Evolutionary conservation across 192 early-diverging fungal genomes (phyloP).

Genomic region (Chytriomyces sp.): DNA sequence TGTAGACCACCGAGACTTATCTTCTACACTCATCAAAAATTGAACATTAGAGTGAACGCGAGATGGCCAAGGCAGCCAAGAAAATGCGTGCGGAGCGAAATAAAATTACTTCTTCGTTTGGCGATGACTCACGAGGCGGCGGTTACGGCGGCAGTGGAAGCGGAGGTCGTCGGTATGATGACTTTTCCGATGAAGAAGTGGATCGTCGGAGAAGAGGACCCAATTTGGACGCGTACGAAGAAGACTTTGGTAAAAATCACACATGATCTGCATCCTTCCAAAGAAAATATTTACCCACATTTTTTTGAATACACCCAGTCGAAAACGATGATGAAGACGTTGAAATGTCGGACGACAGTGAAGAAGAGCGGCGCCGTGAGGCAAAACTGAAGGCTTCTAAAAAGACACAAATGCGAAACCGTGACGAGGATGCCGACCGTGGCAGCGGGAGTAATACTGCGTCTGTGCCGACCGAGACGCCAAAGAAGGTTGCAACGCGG

Average conservation of each 20-base stretch:
- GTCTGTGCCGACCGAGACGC: neutral
- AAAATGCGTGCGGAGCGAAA: slow-evolving; percentile 27
- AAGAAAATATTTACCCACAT: neutral
- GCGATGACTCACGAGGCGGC: slow-evolving; percentile 51
- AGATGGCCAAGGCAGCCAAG: slow-evolving; percentile 55
- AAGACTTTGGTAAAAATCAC: slow-evolving; percentile 41
- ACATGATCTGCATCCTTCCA: slow-evolving; percentile 1
- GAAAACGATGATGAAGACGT: slow-evolving; percentile 39
- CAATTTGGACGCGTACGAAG: slow-evolving; percentile 44
- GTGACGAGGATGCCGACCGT: slow-evolving; percentile 10
- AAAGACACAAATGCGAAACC: neutral
- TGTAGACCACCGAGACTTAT: neutral
- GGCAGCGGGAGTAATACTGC: neutral
- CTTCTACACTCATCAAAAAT: neutral
- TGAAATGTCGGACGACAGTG: slow-evolving; percentile 36
- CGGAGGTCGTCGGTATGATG: slow-evolving; percentile 27
- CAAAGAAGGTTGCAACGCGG: slow-evolving; percentile 32
- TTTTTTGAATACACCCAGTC: neutral
- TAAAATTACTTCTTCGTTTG: slow-evolving; percentile 10
- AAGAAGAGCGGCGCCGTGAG: slow-evolving; percentile 34
- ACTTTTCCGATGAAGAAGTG: slow-evolving; percentile 45
- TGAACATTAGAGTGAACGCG: slow-evolving; percentile 55
- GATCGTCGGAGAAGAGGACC: slow-evolving; percentile 18
- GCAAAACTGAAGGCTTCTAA: slow-evolving; percentile 30
- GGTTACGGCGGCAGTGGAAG: slow-evolving; percentile 29